Base-by-base conservation (phyloP, 176 grass and related monocot genomes). In the Panicum miliaceum region DNA sequence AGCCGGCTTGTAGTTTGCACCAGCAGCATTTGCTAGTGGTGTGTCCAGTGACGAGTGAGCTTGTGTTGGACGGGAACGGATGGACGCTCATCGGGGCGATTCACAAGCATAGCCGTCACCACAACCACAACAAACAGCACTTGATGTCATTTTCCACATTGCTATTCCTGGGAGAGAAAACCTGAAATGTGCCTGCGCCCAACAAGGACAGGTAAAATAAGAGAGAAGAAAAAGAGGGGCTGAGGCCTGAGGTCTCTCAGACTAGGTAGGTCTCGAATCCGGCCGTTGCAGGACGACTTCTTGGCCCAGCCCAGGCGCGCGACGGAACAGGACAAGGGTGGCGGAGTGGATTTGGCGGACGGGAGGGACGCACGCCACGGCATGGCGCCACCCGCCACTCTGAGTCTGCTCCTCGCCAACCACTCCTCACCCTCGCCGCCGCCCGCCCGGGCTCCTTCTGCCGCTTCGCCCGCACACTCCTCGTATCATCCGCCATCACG, bases 321-420 rank as follows among this genome's bases (percentile, higher is more conserved):
- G 29, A 32, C 29, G 29, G 29, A 32, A 32, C 29, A 32, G 29
- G 29, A 32, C 29, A 32, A 32, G 29, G 29, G 29, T 32, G 29
- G 29, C 2, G 29, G n/a, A n/a, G 29, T 32, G 29, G 29, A 32
- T 32, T 32, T 32, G 29, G 29, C 29, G 29, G 29, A 32, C n/a
- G 29, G 29, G 29, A 32, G 29, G 29, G 29, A 32, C 29, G 29
- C 29, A 32, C 29, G 29, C 29, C 29, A 32, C 29, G 29, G 22
- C 81, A 85, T 86, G 88, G 45, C 83, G 77, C 61, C 77, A 38
- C 7, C 62, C 42, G 64, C 54, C 53, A 47, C 78, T 51, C 70
- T 25, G 42, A 47, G 71, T 51, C 70, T 25, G 42, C 70, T 54
- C 9, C 71, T 90, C 88, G 26, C 71, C 77, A 81, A 26, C 65